Conservation (phyloP, 768 basidiomycete species). For the Pluteus cervinus region DNA sequence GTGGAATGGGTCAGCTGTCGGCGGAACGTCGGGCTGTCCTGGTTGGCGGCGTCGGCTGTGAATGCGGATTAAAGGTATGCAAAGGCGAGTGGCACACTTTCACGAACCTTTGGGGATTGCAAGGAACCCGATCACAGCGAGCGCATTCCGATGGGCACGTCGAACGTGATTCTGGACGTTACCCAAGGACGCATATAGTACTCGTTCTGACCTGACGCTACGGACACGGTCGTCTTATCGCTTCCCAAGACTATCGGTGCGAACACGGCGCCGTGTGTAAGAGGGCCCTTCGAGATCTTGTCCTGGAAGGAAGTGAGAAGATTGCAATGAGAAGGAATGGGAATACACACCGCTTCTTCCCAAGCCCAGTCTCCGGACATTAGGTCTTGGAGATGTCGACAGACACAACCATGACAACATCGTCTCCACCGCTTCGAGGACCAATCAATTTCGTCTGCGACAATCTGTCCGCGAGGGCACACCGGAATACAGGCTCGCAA, state of each 20-base stretch:
- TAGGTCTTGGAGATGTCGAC: conserved; percentile 10
- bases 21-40: too few species aligned
- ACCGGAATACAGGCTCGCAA: too few species aligned
- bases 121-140: conserved; percentile 11
- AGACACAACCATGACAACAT: too few species aligned
- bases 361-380: conserved; percentile 17
- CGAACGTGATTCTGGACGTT: conserved; percentile 13
- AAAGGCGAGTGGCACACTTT: too few species aligned
- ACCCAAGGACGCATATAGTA: conserved; percentile 11
- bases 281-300: conserved; percentile 7
- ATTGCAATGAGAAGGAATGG: conserved; percentile 1
- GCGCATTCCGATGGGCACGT: conserved; percentile 13
- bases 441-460: too few species aligned
- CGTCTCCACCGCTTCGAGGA: too few species aligned
- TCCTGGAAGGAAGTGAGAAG: conserved; percentile 5
- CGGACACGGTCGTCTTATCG: conserved; percentile 16
- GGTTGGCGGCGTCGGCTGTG: too few species aligned
- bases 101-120: conserved; percentile 16
- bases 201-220: conserved; percentile 15
- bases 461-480: too few species aligned
- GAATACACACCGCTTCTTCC: conserved; percentile 13
- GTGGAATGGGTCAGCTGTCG: too few species aligned
- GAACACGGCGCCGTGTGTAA: conserved; percentile 10
- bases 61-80: too few species aligned
- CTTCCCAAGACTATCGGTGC: conserved; percentile 13